Evolutionary conservation across 1,284 basidiomycete genomes (phyloP).

Genomic region (Ganoderma resinaceum): DNA sequence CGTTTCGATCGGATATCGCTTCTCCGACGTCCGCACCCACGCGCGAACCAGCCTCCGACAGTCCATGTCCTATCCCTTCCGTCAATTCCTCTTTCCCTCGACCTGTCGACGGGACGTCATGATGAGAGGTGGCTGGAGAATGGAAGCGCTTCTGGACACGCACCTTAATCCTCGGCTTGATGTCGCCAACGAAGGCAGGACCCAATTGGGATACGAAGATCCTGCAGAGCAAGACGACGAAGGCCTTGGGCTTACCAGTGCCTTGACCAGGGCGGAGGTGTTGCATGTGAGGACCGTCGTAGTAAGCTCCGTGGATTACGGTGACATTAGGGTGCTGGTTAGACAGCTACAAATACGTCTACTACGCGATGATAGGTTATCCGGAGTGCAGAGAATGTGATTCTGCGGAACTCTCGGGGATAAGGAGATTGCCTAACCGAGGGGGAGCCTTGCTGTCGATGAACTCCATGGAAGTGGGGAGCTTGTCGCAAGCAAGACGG

Average conservation of each 20-base stretch:
- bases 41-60: conserved; percentile 97
- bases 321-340: conserved; percentile 9
- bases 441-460: conserved; percentile 77
- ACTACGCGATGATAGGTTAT: conserved; percentile 1
- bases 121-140: not conserved
- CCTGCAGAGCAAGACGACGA: conserved; percentile 95
- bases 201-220: conserved; percentile 91
- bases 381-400: not conserved
- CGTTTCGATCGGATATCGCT: conserved; percentile 43
- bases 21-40: conserved; percentile 81
- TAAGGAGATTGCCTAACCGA: conserved; percentile 77
- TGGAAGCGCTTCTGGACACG: conserved; percentile 10
- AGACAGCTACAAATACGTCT: conserved; percentile 2
- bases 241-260: conserved; percentile 63
- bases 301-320: not conserved
- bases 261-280: not conserved
- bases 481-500: conserved; percentile 88
- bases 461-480: conserved; percentile 92
- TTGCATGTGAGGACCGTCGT: not conserved
- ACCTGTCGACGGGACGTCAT: conserved; percentile 25
- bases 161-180: conserved; percentile 74
- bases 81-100: conserved; percentile 87
- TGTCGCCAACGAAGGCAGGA: conserved; percentile 69
- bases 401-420: conserved; percentile 41
- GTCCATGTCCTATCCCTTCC: conserved; percentile 93